Base-by-base conservation (phyloP, 2,329 filamentous ascomycete genomes). In the Penicillium sp. region DNA sequence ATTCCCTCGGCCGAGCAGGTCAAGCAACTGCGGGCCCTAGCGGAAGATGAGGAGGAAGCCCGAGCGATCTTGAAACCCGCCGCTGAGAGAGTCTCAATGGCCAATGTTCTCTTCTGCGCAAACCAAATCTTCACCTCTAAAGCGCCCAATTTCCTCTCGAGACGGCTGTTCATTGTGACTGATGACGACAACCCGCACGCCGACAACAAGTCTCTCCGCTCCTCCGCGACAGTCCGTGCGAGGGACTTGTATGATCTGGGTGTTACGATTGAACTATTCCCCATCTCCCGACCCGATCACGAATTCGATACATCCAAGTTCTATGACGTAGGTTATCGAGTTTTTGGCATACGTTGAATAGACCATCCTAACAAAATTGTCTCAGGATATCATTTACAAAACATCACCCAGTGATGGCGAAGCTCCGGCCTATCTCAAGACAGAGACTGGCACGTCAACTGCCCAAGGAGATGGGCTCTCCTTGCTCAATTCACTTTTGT, bases 61-160 rank as follows among this genome's bases (percentile, higher is more conserved):
- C 74, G 81, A 2, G 76, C 82, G 7, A 69, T 96, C 3, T 69
- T 97, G 23, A 75, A 76, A 4, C 83, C 90, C 1, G 79, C 86
- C 0, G 70, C 78, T 3, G 81, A 90, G 39, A 71, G 76, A 1
- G 82, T 86, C 0, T 81, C 83, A 21, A 94, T 98, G 83, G 81
- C 87, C 7, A 94, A 90, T 56, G 77, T 98, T 2, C 75, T 98
- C 1, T 96, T 96, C 61, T 94, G 90, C 55, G 91, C 89, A 25
- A 97, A 97, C 52, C 89, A 96, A 59, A 86, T 97, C 36, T 96
- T 98, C 62, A 95, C 90, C 1, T 95, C 87, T 3, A 94, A 86
- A 62, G 90, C 93, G 0, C 83, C 93, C 13, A 97, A 96, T 59
- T 97, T 97, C 63, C 84, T 87, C 3, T 97, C 91, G 4, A 77